Evolutionary conservation across 2,329 filamentous ascomycete genomes (phyloP).

Genomic region (Didymella sp.): DNA sequence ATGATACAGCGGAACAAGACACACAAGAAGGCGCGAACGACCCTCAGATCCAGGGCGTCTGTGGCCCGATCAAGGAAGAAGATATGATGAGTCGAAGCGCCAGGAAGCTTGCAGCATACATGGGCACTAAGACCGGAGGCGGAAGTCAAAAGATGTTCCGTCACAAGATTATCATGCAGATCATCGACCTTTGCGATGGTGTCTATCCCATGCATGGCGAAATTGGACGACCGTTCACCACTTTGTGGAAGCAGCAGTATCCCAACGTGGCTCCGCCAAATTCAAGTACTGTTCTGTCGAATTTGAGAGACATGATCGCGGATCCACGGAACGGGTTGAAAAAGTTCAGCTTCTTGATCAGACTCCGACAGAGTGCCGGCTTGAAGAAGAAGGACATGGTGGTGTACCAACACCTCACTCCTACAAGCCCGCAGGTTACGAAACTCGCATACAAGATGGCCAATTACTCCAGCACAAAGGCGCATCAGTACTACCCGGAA

Average conservation of each 20-base stretch:
- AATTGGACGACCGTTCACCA: slow-evolving; percentile 62
- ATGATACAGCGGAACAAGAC: not conserved
- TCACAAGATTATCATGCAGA: slow-evolving; percentile 60
- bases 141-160: slow-evolving; percentile 30
- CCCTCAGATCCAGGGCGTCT: slow-evolving; percentile 17
- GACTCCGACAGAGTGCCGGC: slow-evolving; percentile 24
- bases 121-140: slow-evolving; percentile 29
- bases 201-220: slow-evolving; percentile 63
- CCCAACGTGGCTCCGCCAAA: slow-evolving; percentile 56
- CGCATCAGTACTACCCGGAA: slow-evolving; percentile 43
- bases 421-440: slow-evolving; percentile 55
- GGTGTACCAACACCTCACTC: slow-evolving; percentile 54
- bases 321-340: slow-evolving; percentile 56
- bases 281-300: slow-evolving; percentile 58
- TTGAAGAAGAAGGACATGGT: slow-evolving; percentile 61
- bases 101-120: slow-evolving; percentile 12
- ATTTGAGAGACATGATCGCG: slow-evolving; percentile 59
- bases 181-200: slow-evolving; percentile 62
- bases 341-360: slow-evolving; percentile 50
- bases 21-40: not conserved
- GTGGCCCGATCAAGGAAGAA: slow-evolving; percentile 17
- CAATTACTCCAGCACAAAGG: slow-evolving; percentile 43
- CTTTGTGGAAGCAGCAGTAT: slow-evolving; percentile 59
- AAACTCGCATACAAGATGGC: slow-evolving; percentile 60
- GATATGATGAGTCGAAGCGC: slow-evolving; percentile 10